These are phyloP conservation scores for Kluyveromyces sp. DNA, from an alignment of 1,139 yeast genomes.

Conservation along the genomic window DNA sequence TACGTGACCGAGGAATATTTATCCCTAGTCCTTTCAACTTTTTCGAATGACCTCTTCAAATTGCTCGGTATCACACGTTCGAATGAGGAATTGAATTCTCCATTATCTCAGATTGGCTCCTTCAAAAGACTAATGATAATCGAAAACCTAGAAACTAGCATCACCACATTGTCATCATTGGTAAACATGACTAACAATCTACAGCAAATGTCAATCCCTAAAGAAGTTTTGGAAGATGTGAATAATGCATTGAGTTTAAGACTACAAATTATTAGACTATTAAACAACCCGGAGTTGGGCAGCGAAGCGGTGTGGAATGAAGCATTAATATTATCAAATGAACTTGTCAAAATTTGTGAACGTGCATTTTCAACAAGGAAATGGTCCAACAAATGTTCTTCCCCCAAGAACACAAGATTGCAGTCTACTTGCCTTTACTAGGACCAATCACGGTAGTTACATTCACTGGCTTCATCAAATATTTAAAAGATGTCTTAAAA, in stretches of 20 bases:
- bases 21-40: slow-evolving; percentile 53
- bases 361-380: slow-evolving; percentile 85
- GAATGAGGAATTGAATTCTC: slow-evolving; percentile 40
- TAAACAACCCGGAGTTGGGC: slow-evolving; percentile 23
- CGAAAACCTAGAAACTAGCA: slow-evolving; percentile 44
- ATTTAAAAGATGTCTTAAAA: neutral
- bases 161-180: slow-evolving; percentile 62
- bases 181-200: slow-evolving; percentile 59
- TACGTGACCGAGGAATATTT: slow-evolving; percentile 41
- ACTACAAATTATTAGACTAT: slow-evolving; percentile 23
- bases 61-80: slow-evolving; percentile 59
- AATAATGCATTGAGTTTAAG: slow-evolving; percentile 30
- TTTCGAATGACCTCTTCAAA: slow-evolving; percentile 66
- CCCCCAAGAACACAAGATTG: slow-evolving; percentile 91
- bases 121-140: slow-evolving; percentile 48
- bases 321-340: slow-evolving; percentile 49
- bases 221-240: slow-evolving; percentile 31
- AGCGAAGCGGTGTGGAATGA: slow-evolving; percentile 31
- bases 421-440: slow-evolving; percentile 80
- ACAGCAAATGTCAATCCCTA: slow-evolving; percentile 76
- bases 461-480: slow-evolving; percentile 44
- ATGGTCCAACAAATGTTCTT: slow-evolving; percentile 93
- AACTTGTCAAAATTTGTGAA: slow-evolving; percentile 52
- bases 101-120: slow-evolving; percentile 56
- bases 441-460: slow-evolving; percentile 81